A percentile compares a stretch with the other conserved stretches of the same genome.
Conservation (phyloP, 1,284 basidiomycete species). For the Psilocybe mexicana region DNA sequence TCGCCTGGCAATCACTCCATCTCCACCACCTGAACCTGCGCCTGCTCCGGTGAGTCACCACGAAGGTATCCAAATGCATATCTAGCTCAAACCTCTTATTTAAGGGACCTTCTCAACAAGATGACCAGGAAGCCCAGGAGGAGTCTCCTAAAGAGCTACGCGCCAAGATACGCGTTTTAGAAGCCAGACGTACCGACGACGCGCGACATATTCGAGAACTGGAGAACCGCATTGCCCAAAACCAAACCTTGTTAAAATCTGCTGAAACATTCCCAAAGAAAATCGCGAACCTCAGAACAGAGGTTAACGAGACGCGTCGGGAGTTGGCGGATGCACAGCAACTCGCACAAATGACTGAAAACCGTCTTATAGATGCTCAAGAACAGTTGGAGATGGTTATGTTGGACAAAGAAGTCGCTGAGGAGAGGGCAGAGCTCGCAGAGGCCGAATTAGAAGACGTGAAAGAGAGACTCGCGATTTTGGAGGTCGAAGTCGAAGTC, state of each 20-base stretch:
- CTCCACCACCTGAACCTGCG: conserved; percentile 14
- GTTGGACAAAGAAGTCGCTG: conserved; percentile 96
- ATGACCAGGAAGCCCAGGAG: conserved; percentile 63
- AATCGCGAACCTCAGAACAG: conserved; percentile 79
- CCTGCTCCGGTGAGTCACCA: conserved; percentile 16
- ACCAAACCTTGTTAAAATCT: conserved; percentile 85
- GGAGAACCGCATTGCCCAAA: conserved; percentile 79
- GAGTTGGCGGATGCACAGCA: conserved; percentile 71
- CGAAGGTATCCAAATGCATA: conserved; percentile 15
- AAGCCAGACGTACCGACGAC: conserved; percentile 87
- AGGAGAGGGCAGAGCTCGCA: conserved; percentile 86
- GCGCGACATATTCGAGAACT: conserved; percentile 80
- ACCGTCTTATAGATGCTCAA: conserved; percentile 57
- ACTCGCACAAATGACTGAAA: conserved; percentile 43
- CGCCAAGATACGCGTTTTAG: conserved; percentile 82
- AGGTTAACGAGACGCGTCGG: conserved; percentile 68
- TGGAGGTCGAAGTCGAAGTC: conserved; percentile 85
- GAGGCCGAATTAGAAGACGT: conserved; percentile 77
- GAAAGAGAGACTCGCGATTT: conserved; percentile 77
- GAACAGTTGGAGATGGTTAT: conserved; percentile 95
- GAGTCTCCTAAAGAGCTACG: conserved; percentile 56
- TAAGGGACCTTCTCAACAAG: conserved; percentile 26
- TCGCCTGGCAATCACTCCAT: conserved; percentile 6
- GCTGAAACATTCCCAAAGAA: conserved; percentile 86
- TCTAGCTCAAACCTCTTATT: not conserved